Evolutionary conservation across 306 rosid species (phyloP), one percentile per base, ranked within the genome.

Genomic region (Boehmeria nivea): DNA sequence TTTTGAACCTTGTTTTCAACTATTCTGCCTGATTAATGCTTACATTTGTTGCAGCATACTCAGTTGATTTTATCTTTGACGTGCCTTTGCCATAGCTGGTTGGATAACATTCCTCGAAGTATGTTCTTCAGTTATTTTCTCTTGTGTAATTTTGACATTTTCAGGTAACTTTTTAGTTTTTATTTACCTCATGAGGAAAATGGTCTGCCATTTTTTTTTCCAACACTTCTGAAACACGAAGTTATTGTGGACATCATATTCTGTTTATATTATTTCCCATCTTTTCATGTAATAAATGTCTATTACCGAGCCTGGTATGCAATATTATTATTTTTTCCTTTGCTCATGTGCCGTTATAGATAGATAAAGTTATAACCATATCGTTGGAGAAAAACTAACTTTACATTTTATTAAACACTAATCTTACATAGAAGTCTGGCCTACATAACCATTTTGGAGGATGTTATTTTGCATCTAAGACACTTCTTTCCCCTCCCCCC

Each of bases 11-110:
- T 57, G 22, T 42, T 19, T 26, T 14, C 8, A 3, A 28, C 8
- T 28, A 28, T n/a, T n/a, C n/a, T n/a, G n/a, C n/a, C n/a, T 31
- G 36, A 1, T 52, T 25, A 20, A 65, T 12, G 50, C 42, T 40
- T 61, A 14, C 8, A 15, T 19, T 8, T 38, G 42, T 76, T 61
- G 63, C 91, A 86, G 95, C 64, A 31, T 59, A 26, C 78, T 83
- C 68, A 67, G 53, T 36, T 86, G 82, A 83, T 39, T 59, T 57
- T 57, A 63, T 13, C 6, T 72, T 24, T 26, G 51, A 18, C 63
- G 53, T 24, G 55, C 70, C 59, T 61, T 51, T 59, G 21, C 57
- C 56, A 43, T 45, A 10, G 43, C 45, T 51, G 28, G 39, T 59
- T 17, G 42, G 45, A 61, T 26, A 28, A 66, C 34, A 49, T 42